phyloP scores from a whole-genome alignment of 345 rosid species.

The Eucalyptus polybractea region DNA sequence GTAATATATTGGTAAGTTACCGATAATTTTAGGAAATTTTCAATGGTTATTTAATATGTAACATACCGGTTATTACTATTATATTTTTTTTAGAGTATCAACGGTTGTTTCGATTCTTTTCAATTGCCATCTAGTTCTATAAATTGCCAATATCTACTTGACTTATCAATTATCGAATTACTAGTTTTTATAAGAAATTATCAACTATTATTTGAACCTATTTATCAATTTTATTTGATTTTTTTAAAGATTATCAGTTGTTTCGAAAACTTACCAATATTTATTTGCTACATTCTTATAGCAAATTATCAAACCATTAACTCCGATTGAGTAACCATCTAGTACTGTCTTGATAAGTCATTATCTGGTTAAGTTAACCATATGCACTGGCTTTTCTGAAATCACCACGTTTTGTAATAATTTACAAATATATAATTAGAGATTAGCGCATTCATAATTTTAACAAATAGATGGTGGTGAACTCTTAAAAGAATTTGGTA shows the following conservation, averaged over 20 bases:
- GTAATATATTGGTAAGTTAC: neutral
- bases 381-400: neutral
- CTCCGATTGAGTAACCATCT: neutral
- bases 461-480: neutral
- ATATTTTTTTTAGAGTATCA: fast-evolving
- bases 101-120: fast-evolving
- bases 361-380: no score
- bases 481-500: neutral
- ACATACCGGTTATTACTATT: fast-evolving
- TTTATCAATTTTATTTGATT: neutral
- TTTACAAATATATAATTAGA: no score
- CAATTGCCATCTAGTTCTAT: fast-evolving
- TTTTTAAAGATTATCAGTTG: neutral
- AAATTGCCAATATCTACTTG: neutral
- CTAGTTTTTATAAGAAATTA: neutral
- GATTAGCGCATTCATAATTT: neutral
- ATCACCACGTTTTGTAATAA: neutral
- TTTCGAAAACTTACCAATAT: neutral
- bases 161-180: neutral
- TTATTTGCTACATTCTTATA: neutral
- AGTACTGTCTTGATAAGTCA: neutral
- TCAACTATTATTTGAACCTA: neutral
- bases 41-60: neutral
- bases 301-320: neutral
- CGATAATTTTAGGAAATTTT: neutral